Percentiles rank a stretch among this genome's conserved stretches.
Conservation (phyloP, 1,284 basidiomycete genomes). For the Bjerkandera adusta region DNA sequence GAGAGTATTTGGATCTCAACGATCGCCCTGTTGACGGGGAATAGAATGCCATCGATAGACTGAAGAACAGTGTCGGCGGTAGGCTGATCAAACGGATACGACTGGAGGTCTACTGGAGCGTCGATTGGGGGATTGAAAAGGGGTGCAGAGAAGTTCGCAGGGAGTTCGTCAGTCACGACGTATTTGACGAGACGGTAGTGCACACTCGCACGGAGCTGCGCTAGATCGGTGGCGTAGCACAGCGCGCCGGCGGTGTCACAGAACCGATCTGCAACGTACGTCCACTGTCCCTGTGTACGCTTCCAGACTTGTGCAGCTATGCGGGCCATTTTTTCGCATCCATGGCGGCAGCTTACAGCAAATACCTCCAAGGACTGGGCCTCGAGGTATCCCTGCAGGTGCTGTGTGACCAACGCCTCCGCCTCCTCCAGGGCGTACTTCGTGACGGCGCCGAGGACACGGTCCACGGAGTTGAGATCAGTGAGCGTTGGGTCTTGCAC, state of each 20-base stretch:
- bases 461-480: not conserved
- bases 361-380: conserved; percentile 12
- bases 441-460: conserved; percentile 14
- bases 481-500: conserved; percentile 9
- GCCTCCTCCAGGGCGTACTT: conserved; percentile 18
- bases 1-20: too few relatives aligned
- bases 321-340: conserved; percentile 12
- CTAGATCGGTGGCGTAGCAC: conserved; percentile 16
- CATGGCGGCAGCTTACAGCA: conserved; percentile 13
- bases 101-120: too few relatives aligned
- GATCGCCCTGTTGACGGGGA: too few relatives aligned
- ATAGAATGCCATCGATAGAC: too few relatives aligned
- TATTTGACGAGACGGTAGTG: conserved; percentile 12
- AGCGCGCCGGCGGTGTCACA: conserved; percentile 6
- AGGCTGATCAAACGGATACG: too few relatives aligned
- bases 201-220: not conserved
- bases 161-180: not conserved
- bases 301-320: conserved; percentile 13
- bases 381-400: not conserved
- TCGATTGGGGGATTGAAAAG: too few relatives aligned
- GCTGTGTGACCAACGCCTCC: not conserved
- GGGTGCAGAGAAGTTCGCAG: too few relatives aligned
- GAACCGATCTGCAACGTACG: conserved; percentile 4
- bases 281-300: not conserved
- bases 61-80: too few relatives aligned